These are phyloP conservation scores for Epichloe scottii DNA, from an alignment of 2,329 filamentous ascomycete genomes.

Conservation along the genomic window DNA sequence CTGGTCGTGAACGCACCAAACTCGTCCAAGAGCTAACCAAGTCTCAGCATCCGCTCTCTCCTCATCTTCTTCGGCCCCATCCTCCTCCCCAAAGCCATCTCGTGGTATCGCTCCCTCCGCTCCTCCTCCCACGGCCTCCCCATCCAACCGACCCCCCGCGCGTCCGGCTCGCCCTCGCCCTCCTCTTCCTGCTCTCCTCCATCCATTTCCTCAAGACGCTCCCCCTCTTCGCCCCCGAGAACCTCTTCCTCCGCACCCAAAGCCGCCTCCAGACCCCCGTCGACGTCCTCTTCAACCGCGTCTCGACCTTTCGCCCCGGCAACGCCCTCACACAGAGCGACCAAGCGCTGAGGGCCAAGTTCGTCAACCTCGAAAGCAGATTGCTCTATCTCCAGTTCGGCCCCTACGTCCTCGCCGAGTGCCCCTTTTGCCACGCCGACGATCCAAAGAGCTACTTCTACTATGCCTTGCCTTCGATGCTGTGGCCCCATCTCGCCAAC, in stretches of 20 bases:
- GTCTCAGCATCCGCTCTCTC: constrained; percentile 35
- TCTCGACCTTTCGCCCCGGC: constrained; percentile 42
- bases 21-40: not conserved
- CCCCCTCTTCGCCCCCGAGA: constrained; percentile 58
- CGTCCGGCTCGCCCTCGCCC: constrained; percentile 43
- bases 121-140: constrained; percentile 34
- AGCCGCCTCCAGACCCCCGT: constrained; percentile 78
- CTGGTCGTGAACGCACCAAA: not conserved
- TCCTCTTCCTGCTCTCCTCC: constrained; percentile 40
- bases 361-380: constrained; percentile 59
- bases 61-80: constrained; percentile 57
- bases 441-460: constrained; percentile 60
- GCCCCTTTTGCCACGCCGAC: constrained; percentile 70
- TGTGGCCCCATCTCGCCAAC: constrained; percentile 71
- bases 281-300: constrained; percentile 70
- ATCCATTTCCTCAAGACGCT: constrained; percentile 46
- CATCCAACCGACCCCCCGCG: constrained; percentile 38
- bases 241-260: constrained; percentile 65
- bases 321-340: constrained; percentile 44
- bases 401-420: constrained; percentile 57
- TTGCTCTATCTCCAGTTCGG: constrained; percentile 78
- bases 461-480: constrained; percentile 63
- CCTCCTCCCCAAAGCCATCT: constrained; percentile 52
- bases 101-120: constrained; percentile 47
- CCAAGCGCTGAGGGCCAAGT: constrained; percentile 50